Conservation (phyloP, 306 rosid species). For the Sophora flavescens region DNA sequence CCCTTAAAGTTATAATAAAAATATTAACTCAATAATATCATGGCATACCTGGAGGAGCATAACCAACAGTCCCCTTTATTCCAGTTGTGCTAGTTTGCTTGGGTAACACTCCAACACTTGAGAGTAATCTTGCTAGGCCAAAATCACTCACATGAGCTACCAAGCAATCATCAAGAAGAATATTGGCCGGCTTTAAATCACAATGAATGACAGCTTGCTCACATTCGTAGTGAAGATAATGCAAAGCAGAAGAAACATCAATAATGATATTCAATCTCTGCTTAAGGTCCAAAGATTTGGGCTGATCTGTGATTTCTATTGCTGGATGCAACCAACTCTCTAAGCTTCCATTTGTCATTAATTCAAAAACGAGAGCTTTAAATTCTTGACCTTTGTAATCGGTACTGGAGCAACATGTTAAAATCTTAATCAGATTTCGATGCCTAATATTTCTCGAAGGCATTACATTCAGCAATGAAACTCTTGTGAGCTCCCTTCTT, state of each 20-base stretch:
- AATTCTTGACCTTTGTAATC: slow-evolving; percentile 48
- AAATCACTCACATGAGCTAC: slow-evolving; percentile 49
- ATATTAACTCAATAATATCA: neutral
- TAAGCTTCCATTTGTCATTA: slow-evolving; percentile 49
- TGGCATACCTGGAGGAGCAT: slow-evolving; percentile 17
- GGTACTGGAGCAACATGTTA: slow-evolving; percentile 45
- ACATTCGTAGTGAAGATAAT: slow-evolving; percentile 44
- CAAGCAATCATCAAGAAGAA: slow-evolving; percentile 43
- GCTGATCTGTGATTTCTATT: neutral
- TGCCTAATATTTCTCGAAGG: slow-evolving; percentile 40
- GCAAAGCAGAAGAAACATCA: slow-evolving; percentile 39
- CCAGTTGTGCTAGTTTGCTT: slow-evolving; percentile 31
- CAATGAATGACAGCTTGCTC: slow-evolving; percentile 35
- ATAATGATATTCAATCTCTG: slow-evolving; percentile 43
- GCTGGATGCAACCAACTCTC: slow-evolving; percentile 43
- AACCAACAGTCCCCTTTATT: slow-evolving; percentile 43
- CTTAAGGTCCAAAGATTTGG: neutral
- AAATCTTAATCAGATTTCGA: slow-evolving; percentile 41
- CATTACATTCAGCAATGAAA: slow-evolving; percentile 43
- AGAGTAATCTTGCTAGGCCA: slow-evolving; percentile 43
- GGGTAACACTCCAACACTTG: neutral
- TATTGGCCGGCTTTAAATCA: slow-evolving; percentile 49
- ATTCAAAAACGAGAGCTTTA: slow-evolving; percentile 47
- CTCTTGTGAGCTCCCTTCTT: slow-evolving; percentile 45
- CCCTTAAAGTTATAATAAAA: no score